Base-by-base conservation (phyloP, 805 yeast genomes). In the Spathaspora passalidarum region DNA sequence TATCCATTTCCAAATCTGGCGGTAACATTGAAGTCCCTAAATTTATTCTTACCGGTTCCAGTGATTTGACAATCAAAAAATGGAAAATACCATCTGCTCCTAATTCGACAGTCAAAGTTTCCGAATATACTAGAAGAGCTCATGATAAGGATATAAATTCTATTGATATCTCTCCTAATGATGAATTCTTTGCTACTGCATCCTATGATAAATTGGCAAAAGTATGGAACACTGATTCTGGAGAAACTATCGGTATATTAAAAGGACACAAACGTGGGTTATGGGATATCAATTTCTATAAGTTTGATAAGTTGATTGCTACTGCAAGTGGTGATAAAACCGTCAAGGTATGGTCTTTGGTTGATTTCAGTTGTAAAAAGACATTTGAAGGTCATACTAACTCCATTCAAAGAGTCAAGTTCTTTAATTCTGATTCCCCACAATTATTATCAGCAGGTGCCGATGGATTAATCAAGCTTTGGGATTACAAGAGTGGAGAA, bases 61-160 rank as follows among this genome's bases (percentile, higher is more conserved):
- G 80, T 51, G 97, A 90, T 62, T 73, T 88, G 55, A 90, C 97
- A 0, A 76, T 90, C 32, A 90, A 90, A 61, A 84, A 83, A 62
- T 90, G 97, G 97, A 74, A 73, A 38, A 78, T 90, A 22, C 89
- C 91, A 4, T n/a, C 32, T 6, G 68, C 67, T 44, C 29, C 50
- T 43, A 29, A 55, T 4, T 56, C 67, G 3, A 36, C 20, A 19
- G 74, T 87, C 5, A 81, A 76, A 55, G 69, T 75, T 2, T 86
- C 97, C 2, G 89, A 83, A 45, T 94, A 85, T 64, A 94, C 99
- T 0, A 81, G 97, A 72, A 81, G 91, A 59, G 98, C 97, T 1
- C 99, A 94, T 63, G 98, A 94, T 45, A 94, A 92, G 63, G 97
- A 94, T 64, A 94, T 94, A 49, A 95, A 94, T 58, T 79, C 92